phyloP scores from a whole-genome alignment of 2,329 filamentous ascomycete genomes.

The Cordyceps javanica region DNA sequence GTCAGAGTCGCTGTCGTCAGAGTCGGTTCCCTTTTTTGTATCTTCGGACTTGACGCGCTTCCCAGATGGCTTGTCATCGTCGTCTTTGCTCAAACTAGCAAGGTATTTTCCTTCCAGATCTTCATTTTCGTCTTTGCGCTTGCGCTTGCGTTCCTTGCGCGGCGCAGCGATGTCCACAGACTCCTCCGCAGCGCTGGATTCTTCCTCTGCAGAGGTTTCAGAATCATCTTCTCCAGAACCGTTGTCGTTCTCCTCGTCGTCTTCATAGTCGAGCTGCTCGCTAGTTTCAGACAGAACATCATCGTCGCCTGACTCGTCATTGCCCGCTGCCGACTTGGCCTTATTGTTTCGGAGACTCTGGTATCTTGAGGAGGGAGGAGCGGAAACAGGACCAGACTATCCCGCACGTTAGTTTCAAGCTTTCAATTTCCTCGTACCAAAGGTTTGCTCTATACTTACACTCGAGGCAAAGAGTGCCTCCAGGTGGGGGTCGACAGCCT shows the following conservation, averaged over 20 bases:
- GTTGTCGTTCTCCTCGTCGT: slow-evolving; percentile 14
- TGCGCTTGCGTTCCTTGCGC: slow-evolving; percentile 53
- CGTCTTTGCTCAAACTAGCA: slow-evolving; percentile 54
- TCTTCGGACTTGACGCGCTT: slow-evolving; percentile 46
- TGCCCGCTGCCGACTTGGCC: slow-evolving; percentile 21
- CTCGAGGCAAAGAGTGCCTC: slow-evolving; percentile 66
- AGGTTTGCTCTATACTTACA: slow-evolving; percentile 43
- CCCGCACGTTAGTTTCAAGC: slow-evolving; percentile 10
- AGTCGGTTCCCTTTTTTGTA: slow-evolving; percentile 23
- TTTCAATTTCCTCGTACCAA: background rate
- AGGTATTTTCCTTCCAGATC: slow-evolving; percentile 67
- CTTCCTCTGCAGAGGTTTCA: slow-evolving; percentile 31
- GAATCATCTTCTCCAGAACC: slow-evolving; percentile 14
- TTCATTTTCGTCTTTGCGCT: slow-evolving; percentile 61
- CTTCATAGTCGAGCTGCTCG: slow-evolving; percentile 22
- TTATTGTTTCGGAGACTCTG: slow-evolving; percentile 30
- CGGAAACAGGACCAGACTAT: slow-evolving; percentile 47
- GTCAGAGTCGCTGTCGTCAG: slow-evolving; percentile 35
- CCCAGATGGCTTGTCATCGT: slow-evolving; percentile 48
- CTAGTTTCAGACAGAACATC: slow-evolving; percentile 24
- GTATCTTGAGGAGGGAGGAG: slow-evolving; percentile 41
- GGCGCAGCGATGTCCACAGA: slow-evolving; percentile 29
- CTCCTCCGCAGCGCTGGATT: slow-evolving; percentile 33
- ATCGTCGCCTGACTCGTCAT: slow-evolving; percentile 23
- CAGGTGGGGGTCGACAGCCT: slow-evolving; percentile 61